These are phyloP conservation scores for Hypholoma sublateritium DNA, from an alignment of 768 basidiomycete species.

Conservation along the genomic window DNA sequence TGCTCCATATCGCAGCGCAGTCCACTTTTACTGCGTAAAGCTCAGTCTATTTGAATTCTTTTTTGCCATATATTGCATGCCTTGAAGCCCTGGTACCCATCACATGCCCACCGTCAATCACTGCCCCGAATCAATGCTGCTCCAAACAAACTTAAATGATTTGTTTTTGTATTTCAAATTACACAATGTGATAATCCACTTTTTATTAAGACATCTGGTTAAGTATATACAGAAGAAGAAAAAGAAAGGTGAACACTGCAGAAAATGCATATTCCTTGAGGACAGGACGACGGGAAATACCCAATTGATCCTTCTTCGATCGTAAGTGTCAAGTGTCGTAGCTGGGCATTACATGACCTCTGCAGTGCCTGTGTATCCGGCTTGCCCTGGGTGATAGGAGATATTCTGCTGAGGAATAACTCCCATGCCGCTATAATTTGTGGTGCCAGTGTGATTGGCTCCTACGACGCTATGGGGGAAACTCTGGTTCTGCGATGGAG, in stretches of 20 bases:
- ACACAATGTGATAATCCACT: no score
- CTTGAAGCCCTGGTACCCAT: no score
- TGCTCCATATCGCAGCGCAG: not conserved
- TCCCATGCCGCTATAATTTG: not conserved
- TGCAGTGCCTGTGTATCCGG: constrained; percentile 4
- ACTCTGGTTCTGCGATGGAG: not conserved
- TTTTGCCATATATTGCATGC: no score
- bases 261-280: not conserved
- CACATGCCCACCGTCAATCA: no score
- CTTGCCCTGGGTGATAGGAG: not conserved
- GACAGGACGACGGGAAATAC: not conserved
- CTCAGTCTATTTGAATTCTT: no score
- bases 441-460: not conserved
- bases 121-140: no score
- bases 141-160: no score
- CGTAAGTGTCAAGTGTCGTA: not conserved
- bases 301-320: not conserved
- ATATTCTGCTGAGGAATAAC: not conserved
- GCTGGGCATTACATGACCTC: constrained; percentile 6
- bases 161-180: no score
- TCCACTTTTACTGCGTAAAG: no score
- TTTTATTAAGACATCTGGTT: no score
- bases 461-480: not conserved
- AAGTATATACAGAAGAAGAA: no score
- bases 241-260: no score